Evolutionary conservation across 495 filamentous ascomycete genomes (phyloP).

Genomic region (Hypoxylon trugodes): DNA sequence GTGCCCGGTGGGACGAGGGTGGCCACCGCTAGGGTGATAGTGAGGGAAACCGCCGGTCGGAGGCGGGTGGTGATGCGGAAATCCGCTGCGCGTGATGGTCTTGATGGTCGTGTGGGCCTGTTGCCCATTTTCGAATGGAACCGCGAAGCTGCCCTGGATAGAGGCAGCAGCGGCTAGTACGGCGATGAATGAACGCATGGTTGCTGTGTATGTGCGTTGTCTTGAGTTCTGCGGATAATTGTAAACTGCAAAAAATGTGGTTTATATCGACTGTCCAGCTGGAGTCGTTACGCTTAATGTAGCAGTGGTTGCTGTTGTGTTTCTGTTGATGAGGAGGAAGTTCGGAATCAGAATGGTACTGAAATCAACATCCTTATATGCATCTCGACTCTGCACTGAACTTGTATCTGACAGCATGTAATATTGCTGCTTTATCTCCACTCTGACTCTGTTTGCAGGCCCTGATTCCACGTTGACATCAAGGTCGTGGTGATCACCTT

Average conservation of each 20-base stretch:
- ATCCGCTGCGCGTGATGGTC: not conserved
- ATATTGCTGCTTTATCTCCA: not conserved
- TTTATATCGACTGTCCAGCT: slow-evolving; percentile 11
- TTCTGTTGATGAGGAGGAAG: slow-evolving; percentile 1
- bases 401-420: not conserved
- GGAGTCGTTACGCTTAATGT: slow-evolving; percentile 10
- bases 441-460: not conserved
- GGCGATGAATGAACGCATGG: slow-evolving; percentile 35
- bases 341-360: slow-evolving; percentile 8
- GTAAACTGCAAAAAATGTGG: no score
- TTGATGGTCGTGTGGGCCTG: not conserved
- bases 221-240: no score
- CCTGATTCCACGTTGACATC: slow-evolving; percentile 19
- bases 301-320: not conserved
- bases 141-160: slow-evolving; percentile 22
- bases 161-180: slow-evolving; percentile 23
- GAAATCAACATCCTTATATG: slow-evolving; percentile 24
- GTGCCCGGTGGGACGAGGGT: not conserved
- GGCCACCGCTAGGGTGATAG: slow-evolving; percentile 1
- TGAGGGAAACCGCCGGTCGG: slow-evolving; percentile 10
- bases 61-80: no score
- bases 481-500: slow-evolving; percentile 18
- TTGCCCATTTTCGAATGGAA: slow-evolving; percentile 11
- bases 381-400: not conserved
- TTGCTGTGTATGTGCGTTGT: slow-evolving; percentile 9